Evolutionary conservation across 768 basidiomycete genomes (phyloP).

Genomic region (Kondoa malvinella): DNA sequence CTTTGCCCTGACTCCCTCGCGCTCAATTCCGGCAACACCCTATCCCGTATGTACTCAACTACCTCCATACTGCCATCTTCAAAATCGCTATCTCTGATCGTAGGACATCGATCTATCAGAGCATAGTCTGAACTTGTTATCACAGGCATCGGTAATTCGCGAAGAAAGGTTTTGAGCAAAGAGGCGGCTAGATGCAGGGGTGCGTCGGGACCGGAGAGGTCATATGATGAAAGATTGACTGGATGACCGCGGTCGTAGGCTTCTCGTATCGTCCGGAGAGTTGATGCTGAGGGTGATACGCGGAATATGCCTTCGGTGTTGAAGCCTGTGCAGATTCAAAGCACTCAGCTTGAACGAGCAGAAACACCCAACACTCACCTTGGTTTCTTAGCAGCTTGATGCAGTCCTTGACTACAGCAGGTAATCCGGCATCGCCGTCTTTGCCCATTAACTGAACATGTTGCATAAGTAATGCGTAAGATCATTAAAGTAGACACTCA

Average conservation of each 20-base stretch:
- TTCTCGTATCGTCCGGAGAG: conserved; percentile 1
- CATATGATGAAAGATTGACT: conserved; percentile 1
- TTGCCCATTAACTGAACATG: conserved; percentile 2
- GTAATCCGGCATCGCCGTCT: conserved; percentile 1
- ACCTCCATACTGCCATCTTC: not conserved
- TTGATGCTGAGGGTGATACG: conserved; percentile 8
- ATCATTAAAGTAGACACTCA: not conserved
- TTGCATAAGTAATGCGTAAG: not conserved
- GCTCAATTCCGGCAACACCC: conserved; percentile 4
- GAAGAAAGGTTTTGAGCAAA: conserved; percentile 13
- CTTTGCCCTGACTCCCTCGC: conserved; percentile 7
- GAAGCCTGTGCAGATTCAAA: not conserved
- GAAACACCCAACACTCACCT: not conserved
- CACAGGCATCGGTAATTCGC: conserved; percentile 8
- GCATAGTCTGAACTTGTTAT: conserved; percentile 7
- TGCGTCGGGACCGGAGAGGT: conserved; percentile 2
- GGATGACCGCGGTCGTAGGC: conserved; percentile 14
- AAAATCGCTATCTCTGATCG: not conserved
- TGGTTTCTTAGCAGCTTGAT: conserved; percentile 2
- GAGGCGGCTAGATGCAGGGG: conserved; percentile 13
- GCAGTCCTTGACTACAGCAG: conserved; percentile 9
- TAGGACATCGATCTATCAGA: conserved; percentile 8
- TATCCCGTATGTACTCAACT: conserved; percentile 2
- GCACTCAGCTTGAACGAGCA: not conserved
- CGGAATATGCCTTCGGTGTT: conserved; percentile 15